Conservation (phyloP, 2,329 filamentous ascomycete species). For the Albifimbria verrucaria region DNA sequence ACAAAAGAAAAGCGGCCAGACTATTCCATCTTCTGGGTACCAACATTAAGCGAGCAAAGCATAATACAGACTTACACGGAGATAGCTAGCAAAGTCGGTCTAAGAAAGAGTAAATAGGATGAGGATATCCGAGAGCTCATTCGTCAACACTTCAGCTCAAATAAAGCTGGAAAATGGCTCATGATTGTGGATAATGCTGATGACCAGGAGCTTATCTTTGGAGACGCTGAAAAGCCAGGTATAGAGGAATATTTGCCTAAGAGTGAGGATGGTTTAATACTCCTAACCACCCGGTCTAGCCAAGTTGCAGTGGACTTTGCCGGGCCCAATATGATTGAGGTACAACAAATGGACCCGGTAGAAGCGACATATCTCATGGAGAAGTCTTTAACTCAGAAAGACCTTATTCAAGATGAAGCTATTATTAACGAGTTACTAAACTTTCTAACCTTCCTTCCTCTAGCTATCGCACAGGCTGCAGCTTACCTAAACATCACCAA, state of each 20-base stretch:
- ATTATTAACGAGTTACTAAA: slow-evolving; percentile 19
- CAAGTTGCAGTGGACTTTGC: slow-evolving; percentile 24
- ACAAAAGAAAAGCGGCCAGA: slow-evolving; percentile 26
- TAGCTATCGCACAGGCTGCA: slow-evolving; percentile 34
- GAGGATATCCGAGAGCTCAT: slow-evolving; percentile 60
- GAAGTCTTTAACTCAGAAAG: slow-evolving; percentile 16
- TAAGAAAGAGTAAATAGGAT: slow-evolving; percentile 42
- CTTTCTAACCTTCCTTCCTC: slow-evolving; percentile 34
- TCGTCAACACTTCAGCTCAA: slow-evolving; percentile 27
- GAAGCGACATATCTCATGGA: slow-evolving; percentile 24
- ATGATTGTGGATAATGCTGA: slow-evolving; percentile 8
- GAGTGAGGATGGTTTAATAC: slow-evolving; percentile 22
- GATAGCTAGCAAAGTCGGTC: slow-evolving; percentile 24
- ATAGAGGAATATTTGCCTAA: slow-evolving; percentile 25
- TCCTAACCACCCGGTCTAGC: slow-evolving; percentile 31
- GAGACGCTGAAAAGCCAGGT: slow-evolving; percentile 6
- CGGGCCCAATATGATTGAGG: slow-evolving; percentile 18
- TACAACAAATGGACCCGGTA: slow-evolving; percentile 23
- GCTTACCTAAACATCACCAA: slow-evolving; percentile 32
- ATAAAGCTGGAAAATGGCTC: slow-evolving; percentile 14
- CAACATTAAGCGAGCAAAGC: slow-evolving; percentile 26
- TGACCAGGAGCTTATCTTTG: slow-evolving; percentile 4
- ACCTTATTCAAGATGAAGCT: slow-evolving; percentile 9
- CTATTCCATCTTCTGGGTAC: slow-evolving; percentile 37
- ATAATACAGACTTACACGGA: slow-evolving; percentile 31